phyloP scores from a whole-genome alignment of 2,329 filamentous ascomycete genomes.

The Aspergillus pseudoviridinutans region DNA sequence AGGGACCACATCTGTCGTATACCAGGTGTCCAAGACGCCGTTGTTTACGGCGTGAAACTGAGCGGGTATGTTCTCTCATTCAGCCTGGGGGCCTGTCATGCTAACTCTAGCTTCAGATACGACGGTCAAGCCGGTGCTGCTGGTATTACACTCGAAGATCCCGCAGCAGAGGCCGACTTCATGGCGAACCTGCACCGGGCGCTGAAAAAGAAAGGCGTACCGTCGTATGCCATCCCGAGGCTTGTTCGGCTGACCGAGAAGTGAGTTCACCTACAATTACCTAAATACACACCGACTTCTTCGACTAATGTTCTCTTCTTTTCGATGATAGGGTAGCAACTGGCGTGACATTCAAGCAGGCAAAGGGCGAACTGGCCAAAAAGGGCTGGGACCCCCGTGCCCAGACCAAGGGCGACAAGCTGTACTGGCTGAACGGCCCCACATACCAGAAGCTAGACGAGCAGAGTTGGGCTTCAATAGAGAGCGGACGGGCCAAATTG shows the following conservation, averaged over 20 bases:
- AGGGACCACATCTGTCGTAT: slow-evolving; percentile 43
- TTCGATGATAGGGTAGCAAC: slow-evolving; percentile 35
- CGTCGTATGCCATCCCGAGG: slow-evolving; percentile 44
- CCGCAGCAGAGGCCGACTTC: slow-evolving; percentile 31
- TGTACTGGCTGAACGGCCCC: slow-evolving; percentile 45
- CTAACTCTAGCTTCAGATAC: slow-evolving; percentile 31
- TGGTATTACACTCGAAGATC: slow-evolving; percentile 41
- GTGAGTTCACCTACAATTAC: slow-evolving; percentile 26
- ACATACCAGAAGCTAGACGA: slow-evolving; percentile 38
- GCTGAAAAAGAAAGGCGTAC: slow-evolving; percentile 44
- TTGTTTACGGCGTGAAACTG: slow-evolving; percentile 44
- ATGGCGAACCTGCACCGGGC: slow-evolving; percentile 35
- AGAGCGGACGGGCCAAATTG: slow-evolving; percentile 42
- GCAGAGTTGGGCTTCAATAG: slow-evolving; percentile 39
- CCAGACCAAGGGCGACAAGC: slow-evolving; percentile 31
- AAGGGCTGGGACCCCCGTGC: slow-evolving; percentile 38
- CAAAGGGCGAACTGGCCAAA: slow-evolving; percentile 43
- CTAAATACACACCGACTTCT: background rate
- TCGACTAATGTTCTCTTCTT: slow-evolving; percentile 7
- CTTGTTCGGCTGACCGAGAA: slow-evolving; percentile 46
- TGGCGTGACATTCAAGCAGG: slow-evolving; percentile 50
- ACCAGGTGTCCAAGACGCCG: slow-evolving; percentile 40
- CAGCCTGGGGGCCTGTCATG: background rate
- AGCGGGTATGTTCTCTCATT: slow-evolving; percentile 25
- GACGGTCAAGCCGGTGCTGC: slow-evolving; percentile 49